Base-by-base conservation (phyloP, 768 basidiomycete genomes). In the Rhodotorula paludigena region DNA sequence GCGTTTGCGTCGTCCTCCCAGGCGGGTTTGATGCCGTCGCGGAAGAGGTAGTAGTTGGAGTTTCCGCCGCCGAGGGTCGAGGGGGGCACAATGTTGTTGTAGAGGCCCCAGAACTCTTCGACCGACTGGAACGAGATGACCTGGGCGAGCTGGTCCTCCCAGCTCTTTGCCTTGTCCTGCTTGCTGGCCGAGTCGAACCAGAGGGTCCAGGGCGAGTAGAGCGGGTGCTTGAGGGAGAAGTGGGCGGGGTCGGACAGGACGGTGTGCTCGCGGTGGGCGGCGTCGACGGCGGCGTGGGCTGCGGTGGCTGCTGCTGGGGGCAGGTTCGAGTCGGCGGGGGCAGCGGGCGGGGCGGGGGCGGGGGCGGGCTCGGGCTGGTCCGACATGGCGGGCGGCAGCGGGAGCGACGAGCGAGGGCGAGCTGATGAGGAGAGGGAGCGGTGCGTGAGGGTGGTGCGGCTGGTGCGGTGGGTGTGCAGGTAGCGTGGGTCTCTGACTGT, bases 1-100 rank as follows among this genome's bases (percentile, higher is more conserved):
- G 92, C 92, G 81, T 99, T 99, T 28, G 92, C 92, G 54, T 90
- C 36, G 53, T 74, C 72, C 65, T 76, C 71, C 73, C 76, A 73
- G 33, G 73, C 73, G 21, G 72, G 76, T 41, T 70, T 63, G 67
- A 73, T 58, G 80, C 85, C 55, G 59, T 87, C 90, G 83, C 96
- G 97, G 86, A 99, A 98, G 71, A 99, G 82, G 81, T 98, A 99
- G 79, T 99, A 99, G 78, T 98, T 98, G n/a, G 92, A 91, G 81
- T 96, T 97, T 79, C 87, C 87, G 45, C 92, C 90, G 44, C 28
- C 25, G 71, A 98, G 82, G 76, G 86, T 85, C 28, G 92, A 94
- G 23, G 96, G 96, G 33, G 92, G 90, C 54, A 99, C 87, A 76
- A 98, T 94, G 80, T 97, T 96, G 80, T 97, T 96, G 81, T 96